Percentiles rank a stretch among this genome's conserved stretches.
Evolutionary conservation across 148 eudicot genomes (phyloP).

Genomic region (Amaranthus hypochondriacus): DNA sequence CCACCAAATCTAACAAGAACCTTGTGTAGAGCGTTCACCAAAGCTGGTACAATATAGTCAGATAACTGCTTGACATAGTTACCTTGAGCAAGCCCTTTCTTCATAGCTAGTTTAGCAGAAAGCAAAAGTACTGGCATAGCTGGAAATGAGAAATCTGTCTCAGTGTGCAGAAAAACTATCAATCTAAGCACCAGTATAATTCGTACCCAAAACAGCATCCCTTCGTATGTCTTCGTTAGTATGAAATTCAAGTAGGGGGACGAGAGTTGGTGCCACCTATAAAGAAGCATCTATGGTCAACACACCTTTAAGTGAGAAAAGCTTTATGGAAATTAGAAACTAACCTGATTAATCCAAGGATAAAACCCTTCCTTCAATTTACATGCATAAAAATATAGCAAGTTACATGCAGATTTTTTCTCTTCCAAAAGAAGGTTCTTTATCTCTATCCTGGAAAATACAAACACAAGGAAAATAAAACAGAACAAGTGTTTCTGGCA

Average conservation of each 20-base stretch:
- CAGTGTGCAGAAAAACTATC: background rate
- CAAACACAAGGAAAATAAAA: background rate
- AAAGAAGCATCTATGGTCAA: background rate
- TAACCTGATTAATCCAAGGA: constrained; percentile 98
- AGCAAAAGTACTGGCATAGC: constrained; percentile 96
- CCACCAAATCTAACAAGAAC: constrained; percentile 30
- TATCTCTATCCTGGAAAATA: constrained; percentile 63
- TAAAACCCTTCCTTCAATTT: constrained; percentile 96
- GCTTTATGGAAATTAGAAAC: constrained; percentile 11
- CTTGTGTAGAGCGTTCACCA: constrained; percentile 96
- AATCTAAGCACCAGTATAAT: background rate
- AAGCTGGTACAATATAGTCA: constrained; percentile 78
- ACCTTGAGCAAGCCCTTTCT: constrained; percentile 91
- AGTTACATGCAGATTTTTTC: constrained; percentile 97
- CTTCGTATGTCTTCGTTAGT: constrained; percentile 94
- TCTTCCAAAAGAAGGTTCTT: constrained; percentile 96
- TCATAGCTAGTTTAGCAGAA: constrained; percentile 90
- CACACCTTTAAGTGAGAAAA: background rate
- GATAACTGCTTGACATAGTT: constrained; percentile 92
- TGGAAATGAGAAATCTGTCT: constrained; percentile 25
- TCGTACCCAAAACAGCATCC: constrained; percentile 91
- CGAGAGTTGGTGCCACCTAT: constrained; percentile 91
- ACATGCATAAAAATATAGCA: constrained; percentile 96
- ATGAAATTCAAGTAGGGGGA: constrained; percentile 91
- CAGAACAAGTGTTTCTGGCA: background rate